Base-by-base conservation (phyloP, 208 protist genomes). In the Leishmania arabica region DNA sequence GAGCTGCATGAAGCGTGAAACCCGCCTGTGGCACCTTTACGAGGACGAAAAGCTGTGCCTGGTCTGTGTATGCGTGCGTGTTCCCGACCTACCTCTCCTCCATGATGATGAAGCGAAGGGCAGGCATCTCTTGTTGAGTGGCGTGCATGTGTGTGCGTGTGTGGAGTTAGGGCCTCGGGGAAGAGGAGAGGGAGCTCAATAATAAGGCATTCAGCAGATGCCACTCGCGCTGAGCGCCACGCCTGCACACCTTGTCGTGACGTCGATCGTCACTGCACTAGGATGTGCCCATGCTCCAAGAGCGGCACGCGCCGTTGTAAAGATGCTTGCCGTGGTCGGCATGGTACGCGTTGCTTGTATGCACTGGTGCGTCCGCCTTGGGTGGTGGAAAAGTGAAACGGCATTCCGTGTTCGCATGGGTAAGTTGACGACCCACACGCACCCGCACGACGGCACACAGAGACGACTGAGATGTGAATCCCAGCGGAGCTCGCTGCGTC, bases 401-500 rank as follows among this genome's bases (percentile, higher is more conserved):
- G 11, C 62, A 40, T 17, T 15, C 31, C 6, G 31, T 40, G 62
- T 5, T 15, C 3, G 62, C 31, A 9, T 68, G 31, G 27, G 31
- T 13, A 31, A 40, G 15, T 9, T 40, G 31, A 40, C 13, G 27
- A 34, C 62, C 27, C 62, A 8, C 31, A 75, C 51, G 51, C 51
- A 7, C 51, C 24, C 37, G 9, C 54, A 27, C 31, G 3, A 17
- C 24, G 31, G 47, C 21, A 65, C 5, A 40, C n/a, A 40, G 47
- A 27, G 37, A 37, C 5, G 37, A 45, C 45, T 19, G 45, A 60
- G 74, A 56, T 58, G 54, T n/a, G 40, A 51, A 54, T 21, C 54
- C 51, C 49, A 34, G 77, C 80, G 6, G 69, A 47, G 27, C 74
- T 58, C 69, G n/a, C 19, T 34, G 49, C 31, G 64, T 77, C 27